phyloP scores from a whole-genome alignment of 805 yeast species.

The Candida lessepsii region DNA sequence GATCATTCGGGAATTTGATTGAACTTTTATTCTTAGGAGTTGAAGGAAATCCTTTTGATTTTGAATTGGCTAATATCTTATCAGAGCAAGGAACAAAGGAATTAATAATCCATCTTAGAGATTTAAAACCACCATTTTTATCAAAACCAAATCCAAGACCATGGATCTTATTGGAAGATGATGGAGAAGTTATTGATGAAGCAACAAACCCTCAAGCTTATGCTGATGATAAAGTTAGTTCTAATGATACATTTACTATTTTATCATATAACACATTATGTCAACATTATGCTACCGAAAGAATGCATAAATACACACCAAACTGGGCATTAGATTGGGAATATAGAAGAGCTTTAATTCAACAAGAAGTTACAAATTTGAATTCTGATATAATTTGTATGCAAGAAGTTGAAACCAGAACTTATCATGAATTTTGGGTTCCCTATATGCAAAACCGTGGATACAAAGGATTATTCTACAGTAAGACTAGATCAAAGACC shows the following conservation, averaged over 20 bases:
- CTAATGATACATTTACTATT: slow-evolving; percentile 59
- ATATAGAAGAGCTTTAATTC: slow-evolving; percentile 74
- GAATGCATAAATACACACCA: slow-evolving; percentile 91
- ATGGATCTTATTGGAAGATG: slow-evolving; percentile 78
- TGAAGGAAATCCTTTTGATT: slow-evolving; percentile 87
- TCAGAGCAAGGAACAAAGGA: slow-evolving; percentile 85
- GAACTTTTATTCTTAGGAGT: slow-evolving; percentile 86
- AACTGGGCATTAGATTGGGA: slow-evolving; percentile 97
- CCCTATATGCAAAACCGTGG: slow-evolving; percentile 72
- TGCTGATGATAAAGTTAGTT: slow-evolving; percentile 20
- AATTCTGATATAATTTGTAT: slow-evolving; percentile 81
- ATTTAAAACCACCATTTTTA: slow-evolving; percentile 63
- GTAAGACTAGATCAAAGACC: slow-evolving; percentile 89
- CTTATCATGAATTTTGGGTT: slow-evolving; percentile 83
- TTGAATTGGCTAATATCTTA: slow-evolving; percentile 59
- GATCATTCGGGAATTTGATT: slow-evolving; percentile 79
- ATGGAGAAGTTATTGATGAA: slow-evolving; percentile 58
- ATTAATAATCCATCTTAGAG: slow-evolving; percentile 76
- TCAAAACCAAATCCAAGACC: slow-evolving; percentile 70
- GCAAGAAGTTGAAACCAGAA: slow-evolving; percentile 91
- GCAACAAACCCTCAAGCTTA: slow-evolving; percentile 30
- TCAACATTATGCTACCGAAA: slow-evolving; percentile 91
- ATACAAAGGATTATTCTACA: slow-evolving; percentile 78
- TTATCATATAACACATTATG: slow-evolving; percentile 90
- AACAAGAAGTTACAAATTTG: slow-evolving; percentile 64